A percentile compares a stretch with the other conserved stretches of the same genome.
Evolutionary conservation across 768 basidiomycete species (phyloP).

Genomic region (Trametes gibbosa): DNA sequence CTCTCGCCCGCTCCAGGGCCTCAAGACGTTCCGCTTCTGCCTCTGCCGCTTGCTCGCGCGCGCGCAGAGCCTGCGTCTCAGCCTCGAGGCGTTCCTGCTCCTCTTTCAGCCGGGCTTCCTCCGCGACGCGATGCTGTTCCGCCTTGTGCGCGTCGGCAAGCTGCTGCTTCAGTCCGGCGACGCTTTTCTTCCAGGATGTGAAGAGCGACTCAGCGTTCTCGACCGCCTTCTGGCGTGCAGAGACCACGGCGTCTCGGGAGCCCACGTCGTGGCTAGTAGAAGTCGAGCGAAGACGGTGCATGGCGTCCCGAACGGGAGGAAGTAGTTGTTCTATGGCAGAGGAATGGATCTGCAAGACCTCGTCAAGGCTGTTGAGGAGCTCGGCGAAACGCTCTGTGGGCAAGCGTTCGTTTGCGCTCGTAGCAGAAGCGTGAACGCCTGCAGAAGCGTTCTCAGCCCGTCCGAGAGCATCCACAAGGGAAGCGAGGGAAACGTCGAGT

Average conservation of each 20-base stretch:
- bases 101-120: constrained; percentile 21
- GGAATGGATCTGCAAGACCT: constrained; percentile 34
- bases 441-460: constrained; percentile 34
- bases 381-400: constrained; percentile 36
- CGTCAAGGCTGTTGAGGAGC: constrained; percentile 38
- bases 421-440: constrained; percentile 37
- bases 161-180: constrained; percentile 31
- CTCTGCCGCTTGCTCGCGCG: constrained; percentile 12
- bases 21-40: constrained; percentile 18
- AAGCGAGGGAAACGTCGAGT: constrained; percentile 44
- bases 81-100: constrained; percentile 23
- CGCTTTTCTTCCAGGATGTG: constrained; percentile 45
- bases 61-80: constrained; percentile 17
- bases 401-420: constrained; percentile 26
- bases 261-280: constrained; percentile 42
- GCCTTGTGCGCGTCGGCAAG: constrained; percentile 40
- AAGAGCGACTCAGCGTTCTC: constrained; percentile 51
- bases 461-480: constrained; percentile 38
- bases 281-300: constrained; percentile 53
- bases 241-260: constrained; percentile 47
- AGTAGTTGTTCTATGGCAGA: constrained; percentile 45
- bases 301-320: constrained; percentile 50
- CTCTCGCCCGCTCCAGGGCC: constrained; percentile 20
- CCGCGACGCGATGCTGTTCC: constrained; percentile 37
- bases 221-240: constrained; percentile 46